Evolutionary conservation across 257 asterid genomes (phyloP).

Genomic region (Osmanthus fragrans): DNA sequence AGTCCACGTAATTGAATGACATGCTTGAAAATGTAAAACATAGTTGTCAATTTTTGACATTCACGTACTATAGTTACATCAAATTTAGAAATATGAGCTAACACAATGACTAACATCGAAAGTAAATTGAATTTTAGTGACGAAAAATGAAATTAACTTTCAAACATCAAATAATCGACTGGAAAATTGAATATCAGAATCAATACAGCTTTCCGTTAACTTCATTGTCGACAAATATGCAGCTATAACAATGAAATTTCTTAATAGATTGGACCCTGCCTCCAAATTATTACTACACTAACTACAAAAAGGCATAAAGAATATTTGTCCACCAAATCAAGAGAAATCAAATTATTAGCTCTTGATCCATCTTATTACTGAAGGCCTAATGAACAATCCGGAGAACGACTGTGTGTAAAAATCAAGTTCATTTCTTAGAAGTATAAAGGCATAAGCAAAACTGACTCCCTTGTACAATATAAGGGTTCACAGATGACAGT

Average conservation of each 20-base stretch:
- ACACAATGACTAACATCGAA: background rate
- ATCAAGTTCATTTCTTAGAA: conserved; percentile 20
- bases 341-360: conserved; percentile 7
- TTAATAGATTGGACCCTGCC: background rate
- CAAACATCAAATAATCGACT: too few species aligned
- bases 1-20: too few species aligned
- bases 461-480: too few species aligned
- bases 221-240: background rate
- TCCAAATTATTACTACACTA: too few species aligned
- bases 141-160: background rate
- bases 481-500: too few species aligned
- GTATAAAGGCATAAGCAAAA: too few species aligned
- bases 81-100: background rate
- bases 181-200: background rate
- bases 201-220: background rate
- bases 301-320: background rate
- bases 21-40: too few species aligned
- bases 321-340: conserved; percentile 7
- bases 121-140: background rate
- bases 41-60: too few species aligned
- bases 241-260: background rate
- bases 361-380: conserved; percentile 14
- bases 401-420: background rate
- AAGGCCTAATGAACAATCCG: conserved; percentile 7
- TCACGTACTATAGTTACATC: too few species aligned